Evolutionary conservation across 352 stramenopile genomes (phyloP).

Genomic region (Phytophthora nicotianae): DNA sequence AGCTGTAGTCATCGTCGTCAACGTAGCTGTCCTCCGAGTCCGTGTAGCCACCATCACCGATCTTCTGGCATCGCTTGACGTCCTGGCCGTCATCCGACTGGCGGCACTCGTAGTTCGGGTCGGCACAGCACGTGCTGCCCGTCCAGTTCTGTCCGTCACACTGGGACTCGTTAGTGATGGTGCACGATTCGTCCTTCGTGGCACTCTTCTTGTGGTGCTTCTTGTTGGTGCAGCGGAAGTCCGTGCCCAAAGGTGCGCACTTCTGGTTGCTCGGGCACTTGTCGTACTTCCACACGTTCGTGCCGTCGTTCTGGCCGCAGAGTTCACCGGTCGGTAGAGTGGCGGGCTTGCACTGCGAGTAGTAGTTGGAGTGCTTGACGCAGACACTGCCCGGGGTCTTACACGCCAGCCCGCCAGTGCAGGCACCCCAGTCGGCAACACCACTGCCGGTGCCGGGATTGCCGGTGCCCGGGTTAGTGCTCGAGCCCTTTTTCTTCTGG

Average conservation of each 20-base stretch:
- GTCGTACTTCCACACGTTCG: slow-evolving; percentile 41
- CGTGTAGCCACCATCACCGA: background rate
- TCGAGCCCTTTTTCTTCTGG: slow-evolving; percentile 28
- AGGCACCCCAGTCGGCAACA: slow-evolving; percentile 29
- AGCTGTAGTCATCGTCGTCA: slow-evolving; percentile 26
- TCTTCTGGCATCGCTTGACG: slow-evolving; percentile 30
- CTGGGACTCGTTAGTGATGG: slow-evolving; percentile 28
- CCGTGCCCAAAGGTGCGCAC: slow-evolving; percentile 21
- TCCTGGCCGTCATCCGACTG: slow-evolving; percentile 18
- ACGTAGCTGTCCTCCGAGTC: slow-evolving; percentile 10
- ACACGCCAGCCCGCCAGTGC: slow-evolving; percentile 22
- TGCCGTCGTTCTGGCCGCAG: slow-evolving; percentile 43
- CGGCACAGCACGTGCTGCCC: slow-evolving; percentile 23
- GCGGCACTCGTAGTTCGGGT: slow-evolving; percentile 27
- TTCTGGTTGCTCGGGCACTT: slow-evolving; percentile 37
- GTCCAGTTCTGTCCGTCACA: slow-evolving; percentile 30
- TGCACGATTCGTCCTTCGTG: slow-evolving; percentile 14
- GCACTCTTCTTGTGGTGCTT: slow-evolving; percentile 26
- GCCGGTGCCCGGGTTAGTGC: background rate
- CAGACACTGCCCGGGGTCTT: slow-evolving; percentile 14
- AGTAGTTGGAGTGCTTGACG: slow-evolving; percentile 38
- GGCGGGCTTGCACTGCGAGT: slow-evolving; percentile 39
- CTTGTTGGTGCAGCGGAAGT: slow-evolving; percentile 38
- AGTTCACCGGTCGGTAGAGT: slow-evolving; percentile 26
- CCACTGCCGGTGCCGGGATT: slow-evolving; percentile 10